Evolutionary conservation across 768 basidiomycete species (phyloP).

Genomic region (Mrakia blollopis): DNA sequence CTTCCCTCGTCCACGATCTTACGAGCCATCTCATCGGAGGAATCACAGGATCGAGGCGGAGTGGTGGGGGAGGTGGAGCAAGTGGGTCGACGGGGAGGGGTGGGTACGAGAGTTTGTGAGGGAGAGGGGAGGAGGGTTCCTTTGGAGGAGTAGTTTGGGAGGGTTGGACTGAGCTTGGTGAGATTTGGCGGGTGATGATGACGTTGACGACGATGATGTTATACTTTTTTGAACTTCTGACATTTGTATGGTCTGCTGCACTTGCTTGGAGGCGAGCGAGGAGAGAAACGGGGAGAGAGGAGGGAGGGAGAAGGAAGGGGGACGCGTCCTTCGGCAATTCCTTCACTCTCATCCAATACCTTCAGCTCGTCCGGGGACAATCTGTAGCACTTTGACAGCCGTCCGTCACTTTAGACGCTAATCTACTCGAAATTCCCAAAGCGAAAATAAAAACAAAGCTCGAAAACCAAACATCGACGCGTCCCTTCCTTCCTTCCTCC

Average conservation of each 20-base stretch:
- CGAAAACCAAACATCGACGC: background rate
- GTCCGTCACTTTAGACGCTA: background rate
- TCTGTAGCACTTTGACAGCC: too few relatives aligned
- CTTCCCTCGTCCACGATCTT: slow-evolving; percentile 18
- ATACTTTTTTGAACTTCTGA: background rate
- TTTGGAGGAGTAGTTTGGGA: background rate
- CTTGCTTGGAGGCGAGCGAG: background rate
- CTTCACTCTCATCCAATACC: too few relatives aligned
- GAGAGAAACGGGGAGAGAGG: too few relatives aligned
- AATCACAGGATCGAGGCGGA: background rate
- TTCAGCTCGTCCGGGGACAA: too few relatives aligned
- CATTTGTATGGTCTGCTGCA: background rate
- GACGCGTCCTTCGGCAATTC: too few relatives aligned
- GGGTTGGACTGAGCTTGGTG: background rate
- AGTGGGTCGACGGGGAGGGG: background rate
- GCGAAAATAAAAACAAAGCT: background rate
- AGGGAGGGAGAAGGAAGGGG: background rate
- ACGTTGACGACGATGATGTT: background rate
- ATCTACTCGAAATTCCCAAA: background rate
- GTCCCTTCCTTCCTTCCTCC: background rate
- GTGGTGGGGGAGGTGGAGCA: slow-evolving; percentile 1
- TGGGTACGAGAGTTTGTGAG: slow-evolving; percentile 25
- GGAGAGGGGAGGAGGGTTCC: background rate
- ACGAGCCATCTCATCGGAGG: slow-evolving; percentile 17
- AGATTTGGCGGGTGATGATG: background rate